Evolutionary conservation across 1,139 yeast genomes (phyloP).

Genomic region (Yarrowia galli): DNA sequence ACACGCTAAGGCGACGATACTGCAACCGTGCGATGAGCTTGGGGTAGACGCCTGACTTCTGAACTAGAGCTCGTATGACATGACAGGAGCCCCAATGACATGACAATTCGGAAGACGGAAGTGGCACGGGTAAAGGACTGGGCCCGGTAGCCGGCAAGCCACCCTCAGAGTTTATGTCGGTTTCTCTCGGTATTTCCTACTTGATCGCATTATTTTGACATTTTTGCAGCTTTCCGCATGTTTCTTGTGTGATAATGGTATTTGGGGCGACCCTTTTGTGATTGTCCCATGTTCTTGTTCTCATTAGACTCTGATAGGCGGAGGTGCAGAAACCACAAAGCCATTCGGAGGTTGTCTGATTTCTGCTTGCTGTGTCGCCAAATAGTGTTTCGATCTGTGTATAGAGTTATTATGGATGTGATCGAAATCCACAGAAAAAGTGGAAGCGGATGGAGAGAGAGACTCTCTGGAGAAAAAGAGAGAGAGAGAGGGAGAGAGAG

Average conservation of each 20-base stretch:
- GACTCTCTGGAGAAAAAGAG: background rate
- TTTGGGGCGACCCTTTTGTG: background rate
- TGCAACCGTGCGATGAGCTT: constrained; percentile 14
- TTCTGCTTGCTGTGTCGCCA: constrained; percentile 6
- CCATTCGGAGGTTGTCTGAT: background rate
- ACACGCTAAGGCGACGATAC: background rate
- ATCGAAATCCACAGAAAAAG: constrained; percentile 10
- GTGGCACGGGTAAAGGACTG: background rate
- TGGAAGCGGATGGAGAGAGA: background rate
- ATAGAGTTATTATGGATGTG: background rate
- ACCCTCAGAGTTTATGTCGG: background rate
- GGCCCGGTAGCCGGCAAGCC: background rate
- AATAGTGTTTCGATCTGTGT: constrained; percentile 6
- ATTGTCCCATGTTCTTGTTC: no score
- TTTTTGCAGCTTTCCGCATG: background rate
- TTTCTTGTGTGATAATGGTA: background rate
- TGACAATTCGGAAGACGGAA: constrained; percentile 1
- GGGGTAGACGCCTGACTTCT: no score
- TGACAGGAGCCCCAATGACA: no score
- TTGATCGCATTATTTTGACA: background rate
- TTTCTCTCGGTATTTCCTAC: no score
- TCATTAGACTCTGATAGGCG: constrained; percentile 1
- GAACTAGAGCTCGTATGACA: no score
- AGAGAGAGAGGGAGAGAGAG: no score
- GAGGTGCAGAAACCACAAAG: constrained; percentile 10